phyloP scores from a whole-genome alignment of 768 basidiomycete genomes.

The Sarcodon aspratus region DNA sequence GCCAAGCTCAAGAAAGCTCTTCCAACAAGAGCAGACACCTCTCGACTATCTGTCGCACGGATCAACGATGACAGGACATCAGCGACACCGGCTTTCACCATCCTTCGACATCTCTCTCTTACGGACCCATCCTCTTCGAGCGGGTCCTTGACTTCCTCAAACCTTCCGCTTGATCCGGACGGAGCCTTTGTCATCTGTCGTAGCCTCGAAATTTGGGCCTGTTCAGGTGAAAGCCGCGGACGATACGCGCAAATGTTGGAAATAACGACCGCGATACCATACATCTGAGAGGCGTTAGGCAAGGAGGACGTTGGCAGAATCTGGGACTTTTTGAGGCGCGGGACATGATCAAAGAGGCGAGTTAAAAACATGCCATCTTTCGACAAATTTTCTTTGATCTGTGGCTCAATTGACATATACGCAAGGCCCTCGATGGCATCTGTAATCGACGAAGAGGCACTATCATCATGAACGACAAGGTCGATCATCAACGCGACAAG shows the following conservation, averaged over 20 bases:
- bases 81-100: constrained; percentile 54
- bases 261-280: constrained; percentile 69
- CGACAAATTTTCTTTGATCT: constrained; percentile 52
- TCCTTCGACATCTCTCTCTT: constrained; percentile 40
- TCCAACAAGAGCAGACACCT: constrained; percentile 46
- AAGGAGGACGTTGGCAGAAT: constrained; percentile 20
- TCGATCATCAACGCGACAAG: constrained; percentile 46
- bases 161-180: constrained; percentile 8
- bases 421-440: constrained; percentile 80
- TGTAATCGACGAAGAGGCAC: constrained; percentile 28
- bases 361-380: constrained; percentile 41
- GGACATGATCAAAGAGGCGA: constrained; percentile 43
- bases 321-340: constrained; percentile 31
- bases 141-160: constrained; percentile 4
- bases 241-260: constrained; percentile 64
- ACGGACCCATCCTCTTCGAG: constrained; percentile 64
- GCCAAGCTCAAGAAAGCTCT: constrained; percentile 59
- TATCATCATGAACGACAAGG: constrained; percentile 30
- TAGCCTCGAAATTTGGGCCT: constrained; percentile 72
- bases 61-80: constrained; percentile 48
- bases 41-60: constrained; percentile 47
- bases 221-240: constrained; percentile 66
- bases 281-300: constrained; percentile 33
- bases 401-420: constrained; percentile 60
- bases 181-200: constrained; percentile 57